Conservation (phyloP, 2,329 filamentous ascomycete species). For the Scedosporium minutisporum region DNA sequence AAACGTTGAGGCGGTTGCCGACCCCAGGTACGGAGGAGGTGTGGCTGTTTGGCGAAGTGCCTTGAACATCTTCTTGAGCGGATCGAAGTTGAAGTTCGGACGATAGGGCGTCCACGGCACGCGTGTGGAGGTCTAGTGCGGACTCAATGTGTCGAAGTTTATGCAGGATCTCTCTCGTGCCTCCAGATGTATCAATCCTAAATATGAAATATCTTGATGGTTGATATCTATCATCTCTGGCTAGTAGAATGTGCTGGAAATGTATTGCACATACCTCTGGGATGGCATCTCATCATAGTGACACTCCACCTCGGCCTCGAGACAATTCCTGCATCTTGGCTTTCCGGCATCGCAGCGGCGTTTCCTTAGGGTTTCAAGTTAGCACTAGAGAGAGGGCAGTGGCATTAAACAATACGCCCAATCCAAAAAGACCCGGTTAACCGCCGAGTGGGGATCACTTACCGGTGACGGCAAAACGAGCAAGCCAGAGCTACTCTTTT, state of each 20-base stretch:
- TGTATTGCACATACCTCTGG: constrained; percentile 12
- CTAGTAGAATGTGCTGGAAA: background rate
- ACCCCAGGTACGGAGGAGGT: constrained; percentile 6
- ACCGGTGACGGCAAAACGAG: constrained; percentile 19
- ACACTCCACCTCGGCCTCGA: constrained; percentile 17
- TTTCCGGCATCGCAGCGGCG: constrained; percentile 18
- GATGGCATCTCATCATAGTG: constrained; percentile 19
- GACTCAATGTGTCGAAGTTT: constrained; percentile 18
- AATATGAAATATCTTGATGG: background rate
- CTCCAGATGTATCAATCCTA: constrained; percentile 19
- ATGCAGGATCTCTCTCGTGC: constrained; percentile 17
- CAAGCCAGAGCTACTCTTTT: constrained; percentile 20
- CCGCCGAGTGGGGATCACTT: background rate
- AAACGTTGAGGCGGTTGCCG: background rate
- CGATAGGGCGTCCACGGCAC: constrained; percentile 11
- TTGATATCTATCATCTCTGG: background rate
- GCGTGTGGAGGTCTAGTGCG: constrained; percentile 13
- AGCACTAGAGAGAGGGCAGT: too few species aligned
- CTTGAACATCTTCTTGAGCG: background rate
- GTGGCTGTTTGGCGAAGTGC: constrained; percentile 12
- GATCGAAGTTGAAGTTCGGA: constrained; percentile 3
- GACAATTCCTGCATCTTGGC: constrained; percentile 16
- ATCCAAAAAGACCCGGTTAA: too few species aligned
- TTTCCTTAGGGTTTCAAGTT: constrained; percentile 12
- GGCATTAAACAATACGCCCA: too few species aligned